Percentiles rank a stretch among this genome's conserved stretches.
These are phyloP conservation scores for Scleroderma bovista DNA, from an alignment of 768 basidiomycete genomes.

Conservation along the genomic window DNA sequence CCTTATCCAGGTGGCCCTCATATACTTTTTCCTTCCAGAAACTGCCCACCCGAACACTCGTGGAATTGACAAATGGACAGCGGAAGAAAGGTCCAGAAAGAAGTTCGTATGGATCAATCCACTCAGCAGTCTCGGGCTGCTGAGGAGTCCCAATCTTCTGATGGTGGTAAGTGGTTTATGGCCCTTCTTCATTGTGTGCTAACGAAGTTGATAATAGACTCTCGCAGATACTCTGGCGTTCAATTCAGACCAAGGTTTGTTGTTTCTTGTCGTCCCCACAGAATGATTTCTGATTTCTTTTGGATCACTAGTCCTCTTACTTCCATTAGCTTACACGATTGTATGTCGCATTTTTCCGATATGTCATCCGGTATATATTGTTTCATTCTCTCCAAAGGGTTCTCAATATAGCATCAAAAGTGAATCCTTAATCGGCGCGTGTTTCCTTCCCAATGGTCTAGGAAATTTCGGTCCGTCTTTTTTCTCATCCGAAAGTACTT, in stretches of 20 bases:
- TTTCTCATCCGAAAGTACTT: neutral
- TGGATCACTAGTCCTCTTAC: slow-evolving; percentile 33
- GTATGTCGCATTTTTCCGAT: slow-evolving; percentile 33
- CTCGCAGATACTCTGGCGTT: slow-evolving; percentile 31
- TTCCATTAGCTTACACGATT: slow-evolving; percentile 63
- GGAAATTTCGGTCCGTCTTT: slow-evolving; percentile 18
- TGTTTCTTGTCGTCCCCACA: neutral
- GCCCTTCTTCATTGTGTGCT: slow-evolving; percentile 19
- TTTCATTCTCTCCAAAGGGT: slow-evolving; percentile 36
- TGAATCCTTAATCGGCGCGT: slow-evolving; percentile 18
- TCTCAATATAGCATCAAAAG: slow-evolving; percentile 23
- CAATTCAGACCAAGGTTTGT: slow-evolving; percentile 33
- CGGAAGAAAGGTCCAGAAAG: slow-evolving; percentile 6
- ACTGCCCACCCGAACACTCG: slow-evolving; percentile 57
- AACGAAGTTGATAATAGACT: slow-evolving; percentile 34
- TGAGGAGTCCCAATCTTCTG: slow-evolving; percentile 57
- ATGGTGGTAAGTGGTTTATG: slow-evolving; percentile 38
- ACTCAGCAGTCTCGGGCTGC: slow-evolving; percentile 41
- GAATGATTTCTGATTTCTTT: neutral
- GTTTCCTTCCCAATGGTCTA: slow-evolving; percentile 17
- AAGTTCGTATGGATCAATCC: slow-evolving; percentile 53
- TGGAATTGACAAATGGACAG: slow-evolving; percentile 43
- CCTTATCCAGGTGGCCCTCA: slow-evolving; percentile 32
- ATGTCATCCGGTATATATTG: neutral
- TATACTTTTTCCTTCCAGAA: slow-evolving; percentile 53